phyloP scores from a whole-genome alignment of 2,329 filamentous ascomycete genomes.

The Beauveria sp. region DNA sequence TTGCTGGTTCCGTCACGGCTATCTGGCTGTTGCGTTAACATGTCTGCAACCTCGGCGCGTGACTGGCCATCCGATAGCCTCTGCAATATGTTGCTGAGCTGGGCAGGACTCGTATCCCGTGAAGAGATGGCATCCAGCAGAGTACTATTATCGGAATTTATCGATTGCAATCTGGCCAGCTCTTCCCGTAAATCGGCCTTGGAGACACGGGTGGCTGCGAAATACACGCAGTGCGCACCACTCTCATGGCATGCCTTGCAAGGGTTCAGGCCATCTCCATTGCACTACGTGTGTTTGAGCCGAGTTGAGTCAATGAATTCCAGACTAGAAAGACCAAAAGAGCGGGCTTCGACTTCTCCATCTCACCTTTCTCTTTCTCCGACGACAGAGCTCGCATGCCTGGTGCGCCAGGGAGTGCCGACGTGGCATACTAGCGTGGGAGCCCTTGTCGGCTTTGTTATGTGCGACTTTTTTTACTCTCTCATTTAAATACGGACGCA shows the following conservation, averaged over 20 bases:
- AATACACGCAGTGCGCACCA: neutral
- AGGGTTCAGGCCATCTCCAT: neutral
- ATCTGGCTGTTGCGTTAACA: neutral
- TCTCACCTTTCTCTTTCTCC: no score
- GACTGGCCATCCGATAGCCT: conserved; percentile 1
- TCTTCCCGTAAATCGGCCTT: neutral
- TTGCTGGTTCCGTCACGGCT: neutral
- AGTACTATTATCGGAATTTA: neutral
- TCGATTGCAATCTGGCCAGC: neutral
- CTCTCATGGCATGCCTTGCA: conserved; percentile 1
- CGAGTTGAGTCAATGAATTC: no score
- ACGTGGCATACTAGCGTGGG: no score
- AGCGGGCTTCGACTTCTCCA: no score
- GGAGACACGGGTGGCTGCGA: neutral
- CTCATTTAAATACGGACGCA: no score
- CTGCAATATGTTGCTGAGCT: neutral
- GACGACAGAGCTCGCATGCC: no score
- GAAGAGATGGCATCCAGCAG: conserved; percentile 2
- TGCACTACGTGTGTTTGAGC: no score
- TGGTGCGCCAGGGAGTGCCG: no score
- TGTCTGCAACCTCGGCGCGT: neutral
- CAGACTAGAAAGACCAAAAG: no score
- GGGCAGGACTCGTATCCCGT: neutral
- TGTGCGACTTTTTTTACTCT: no score
- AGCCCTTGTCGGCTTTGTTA: no score